Base-by-base conservation (phyloP, 2,329 filamentous ascomycete species). In the Ophiostoma perfectum region DNA sequence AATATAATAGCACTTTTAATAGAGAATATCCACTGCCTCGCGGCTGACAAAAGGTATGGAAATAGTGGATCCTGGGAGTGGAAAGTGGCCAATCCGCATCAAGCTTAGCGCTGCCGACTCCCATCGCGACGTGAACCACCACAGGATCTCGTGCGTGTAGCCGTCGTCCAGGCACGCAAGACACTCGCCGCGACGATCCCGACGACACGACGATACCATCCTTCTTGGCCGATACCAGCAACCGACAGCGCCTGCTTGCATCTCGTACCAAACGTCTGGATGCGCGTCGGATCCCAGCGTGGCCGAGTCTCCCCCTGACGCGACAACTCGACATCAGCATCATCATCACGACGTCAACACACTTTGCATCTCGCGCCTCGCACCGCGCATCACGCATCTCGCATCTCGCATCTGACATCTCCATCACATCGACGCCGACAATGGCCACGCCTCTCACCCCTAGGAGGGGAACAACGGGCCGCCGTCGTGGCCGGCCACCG, bases 401-500 rank as follows among this genome's bases (percentile, higher is more conserved):
- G 3, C 39, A 12, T 63, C 39, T 11, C 39, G 0, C 16, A 14
- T 5, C 49, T 18, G 14, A 14, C 49, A 52, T 52, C 27, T n/a
- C 2, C 52, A 7, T 5, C 52, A 18, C 55, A 41, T 11, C 58
- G 12, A 64, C 62, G 16, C 14, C 41, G 0, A 38, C 36, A 36
- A 65, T 52, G 66, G 72, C 76, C 58, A 71, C 73, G 66, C 75
- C 77, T 64, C 71, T 78, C 49, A 80, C 78, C 55, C 80, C 81
- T 67, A 77, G 79, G 72, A 76, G 79, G 63, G 77, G 77, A 27
- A 76, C 79, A 7, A 80, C 80, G 45, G 80, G 79, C 64, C 79
- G 82, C 66, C 81, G 81, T 66, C 78, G 82, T 68, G 82, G 82
- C 66, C 79, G 82, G 58, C 82, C 82, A 67, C 74, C 74, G 62